Evolutionary conservation across 805 yeast species (phyloP).

Genomic region (Ogataea ganodermae): DNA sequence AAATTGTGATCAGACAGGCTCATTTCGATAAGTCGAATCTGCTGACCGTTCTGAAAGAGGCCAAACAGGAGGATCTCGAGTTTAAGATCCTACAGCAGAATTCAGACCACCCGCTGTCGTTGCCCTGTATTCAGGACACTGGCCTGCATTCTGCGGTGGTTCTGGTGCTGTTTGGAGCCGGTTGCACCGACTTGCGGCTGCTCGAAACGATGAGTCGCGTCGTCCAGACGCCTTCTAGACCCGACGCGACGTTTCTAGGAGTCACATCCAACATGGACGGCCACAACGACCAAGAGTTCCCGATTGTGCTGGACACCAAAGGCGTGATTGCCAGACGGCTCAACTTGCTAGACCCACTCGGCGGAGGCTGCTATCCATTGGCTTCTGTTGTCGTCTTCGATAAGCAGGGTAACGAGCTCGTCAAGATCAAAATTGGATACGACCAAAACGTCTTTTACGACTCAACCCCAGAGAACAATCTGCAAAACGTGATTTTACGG

Average conservation of each 20-base stretch:
- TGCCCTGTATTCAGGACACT: slow-evolving; percentile 5
- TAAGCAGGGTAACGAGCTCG: slow-evolving; percentile 24
- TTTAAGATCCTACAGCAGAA: slow-evolving; percentile 10
- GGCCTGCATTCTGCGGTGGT: slow-evolving; percentile 13
- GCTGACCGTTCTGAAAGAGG: slow-evolving; percentile 12
- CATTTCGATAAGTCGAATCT: slow-evolving; percentile 21
- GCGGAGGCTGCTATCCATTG: slow-evolving; percentile 38
- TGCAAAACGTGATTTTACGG: slow-evolving; percentile 20
- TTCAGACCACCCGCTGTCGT: neutral
- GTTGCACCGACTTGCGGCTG: slow-evolving; percentile 17
- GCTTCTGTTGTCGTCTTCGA: slow-evolving; percentile 33
- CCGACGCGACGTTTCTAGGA: slow-evolving; percentile 20
- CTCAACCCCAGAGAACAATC: slow-evolving; percentile 12
- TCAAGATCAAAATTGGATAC: slow-evolving; percentile 29
- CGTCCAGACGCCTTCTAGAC: neutral
- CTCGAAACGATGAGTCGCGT: slow-evolving; percentile 12
- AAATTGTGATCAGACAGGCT: slow-evolving; percentile 23
- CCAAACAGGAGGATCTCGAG: slow-evolving; percentile 1
- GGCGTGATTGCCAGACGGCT: slow-evolving; percentile 30
- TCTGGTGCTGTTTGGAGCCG: slow-evolving; percentile 21
- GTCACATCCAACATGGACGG: slow-evolving; percentile 24
- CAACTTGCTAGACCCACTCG: slow-evolving; percentile 35
- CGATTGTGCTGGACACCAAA: slow-evolving; percentile 31
- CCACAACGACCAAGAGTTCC: slow-evolving; percentile 23
- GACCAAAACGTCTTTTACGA: slow-evolving; percentile 27